These are phyloP conservation scores for Rhazya stricta DNA, from an alignment of 257 asterid genomes.

Conservation along the genomic window DNA sequence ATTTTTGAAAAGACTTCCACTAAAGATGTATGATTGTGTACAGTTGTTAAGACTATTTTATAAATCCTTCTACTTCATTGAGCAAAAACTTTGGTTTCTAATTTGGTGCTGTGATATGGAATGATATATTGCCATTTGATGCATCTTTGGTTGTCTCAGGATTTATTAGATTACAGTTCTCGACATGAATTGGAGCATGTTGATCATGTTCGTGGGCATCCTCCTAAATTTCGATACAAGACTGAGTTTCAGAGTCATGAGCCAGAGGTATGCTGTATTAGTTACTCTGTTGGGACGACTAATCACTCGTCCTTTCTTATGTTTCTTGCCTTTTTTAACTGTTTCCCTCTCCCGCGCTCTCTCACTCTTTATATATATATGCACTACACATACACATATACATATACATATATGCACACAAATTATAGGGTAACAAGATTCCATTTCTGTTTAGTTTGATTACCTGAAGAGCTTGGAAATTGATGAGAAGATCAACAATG, in stretches of 20 bases:
- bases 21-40: slow-evolving; percentile 48
- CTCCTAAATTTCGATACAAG: slow-evolving; percentile 59
- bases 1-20: slow-evolving; percentile 45
- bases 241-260: slow-evolving; percentile 94
- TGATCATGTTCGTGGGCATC: slow-evolving; percentile 37
- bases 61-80: background rate
- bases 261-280: slow-evolving; percentile 52
- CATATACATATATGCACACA: too few species aligned
- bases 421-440: slow-evolving; percentile 25
- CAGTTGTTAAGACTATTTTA: background rate
- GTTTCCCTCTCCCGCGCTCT: too few species aligned
- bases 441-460: slow-evolving; percentile 57
- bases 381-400: too few species aligned
- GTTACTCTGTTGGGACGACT: background rate
- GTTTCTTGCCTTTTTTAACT: background rate
- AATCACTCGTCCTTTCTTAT: slow-evolving; percentile 7
- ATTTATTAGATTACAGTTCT: slow-evolving; percentile 31
- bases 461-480: slow-evolving; percentile 81
- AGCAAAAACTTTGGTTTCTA: background rate
- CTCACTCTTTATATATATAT: too few species aligned
- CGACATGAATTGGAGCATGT: slow-evolving; percentile 52
- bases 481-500: slow-evolving; percentile 71
- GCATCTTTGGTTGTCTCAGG: slow-evolving; percentile 32
- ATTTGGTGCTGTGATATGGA: background rate
- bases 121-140: background rate